Percentiles rank a stretch among this genome's conserved stretches.
Conservation (phyloP, 202 grass and related monocot species). For the Carex sylvatica region DNA sequence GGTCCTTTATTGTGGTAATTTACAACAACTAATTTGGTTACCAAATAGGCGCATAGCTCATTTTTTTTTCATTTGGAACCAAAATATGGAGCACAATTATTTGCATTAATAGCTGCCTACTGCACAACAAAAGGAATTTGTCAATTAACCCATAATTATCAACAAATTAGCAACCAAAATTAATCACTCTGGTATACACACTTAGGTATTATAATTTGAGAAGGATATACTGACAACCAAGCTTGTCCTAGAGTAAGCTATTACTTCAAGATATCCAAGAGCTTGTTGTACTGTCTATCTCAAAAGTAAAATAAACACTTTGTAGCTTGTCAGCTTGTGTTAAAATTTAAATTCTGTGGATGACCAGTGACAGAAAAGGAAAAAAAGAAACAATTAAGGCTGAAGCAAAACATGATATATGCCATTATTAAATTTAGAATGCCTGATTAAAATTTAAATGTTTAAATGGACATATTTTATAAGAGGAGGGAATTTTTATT, state of each 20-base stretch:
- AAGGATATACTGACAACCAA: conserved; percentile 11
- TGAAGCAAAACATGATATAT: background rate
- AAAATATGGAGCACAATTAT: background rate
- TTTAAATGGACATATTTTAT: background rate
- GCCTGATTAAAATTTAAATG: background rate
- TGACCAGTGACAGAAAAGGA: background rate
- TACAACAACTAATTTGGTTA: background rate
- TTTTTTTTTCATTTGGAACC: background rate
- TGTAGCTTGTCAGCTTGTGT: background rate
- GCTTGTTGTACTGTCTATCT: conserved; percentile 1
- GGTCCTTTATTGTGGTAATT: background rate
- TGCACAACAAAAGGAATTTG: background rate
- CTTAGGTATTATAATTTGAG: background rate
- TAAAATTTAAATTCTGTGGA: background rate
- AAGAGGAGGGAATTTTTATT: background rate
- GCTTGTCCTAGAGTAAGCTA: conserved; percentile 7
- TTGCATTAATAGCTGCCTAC: background rate
- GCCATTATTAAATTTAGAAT: background rate
- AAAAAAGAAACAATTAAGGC: background rate
- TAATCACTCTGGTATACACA: background rate
- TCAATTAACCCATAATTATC: background rate
- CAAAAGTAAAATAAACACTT: background rate
- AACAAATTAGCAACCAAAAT: background rate
- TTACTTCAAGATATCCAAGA: background rate
- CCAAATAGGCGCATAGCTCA: background rate